Percentiles rank a stretch among this genome's conserved stretches.
These are phyloP conservation scores for Pleurotus tuoliensis DNA, from an alignment of 768 basidiomycete species.

Conservation along the genomic window DNA sequence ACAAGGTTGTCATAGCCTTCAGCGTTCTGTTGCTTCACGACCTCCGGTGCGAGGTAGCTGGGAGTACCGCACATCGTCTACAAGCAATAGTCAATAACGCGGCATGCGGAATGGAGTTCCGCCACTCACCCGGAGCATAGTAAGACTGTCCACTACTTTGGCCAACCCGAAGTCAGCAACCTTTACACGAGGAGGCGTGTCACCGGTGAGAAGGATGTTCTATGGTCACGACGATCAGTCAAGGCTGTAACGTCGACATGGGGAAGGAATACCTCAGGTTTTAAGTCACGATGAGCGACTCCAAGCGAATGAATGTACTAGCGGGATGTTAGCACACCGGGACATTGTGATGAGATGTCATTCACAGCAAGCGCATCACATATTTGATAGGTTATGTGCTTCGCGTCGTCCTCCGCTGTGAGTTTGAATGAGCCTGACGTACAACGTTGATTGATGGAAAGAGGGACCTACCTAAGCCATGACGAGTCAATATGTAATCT, in stretches of 20 bases:
- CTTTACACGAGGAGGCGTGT: constrained; percentile 70
- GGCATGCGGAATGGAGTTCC: not conserved
- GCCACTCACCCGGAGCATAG: constrained; percentile 63
- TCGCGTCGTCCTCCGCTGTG: constrained; percentile 50
- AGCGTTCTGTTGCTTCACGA: constrained; percentile 61
- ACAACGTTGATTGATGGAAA: not conserved
- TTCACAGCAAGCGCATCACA: constrained; percentile 74
- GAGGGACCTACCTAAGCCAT: constrained; percentile 53
- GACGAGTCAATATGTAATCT: constrained; percentile 63
- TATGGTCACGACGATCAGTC: constrained; percentile 19
- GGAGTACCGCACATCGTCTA: constrained; percentile 98
- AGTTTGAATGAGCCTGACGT: constrained; percentile 5
- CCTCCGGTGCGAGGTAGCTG: constrained; percentile 89
- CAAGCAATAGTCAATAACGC: not conserved
- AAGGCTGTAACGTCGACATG: not conserved
- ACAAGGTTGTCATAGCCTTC: constrained; percentile 85
- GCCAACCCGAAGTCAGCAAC: constrained; percentile 97
- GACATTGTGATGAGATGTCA: not conserved
- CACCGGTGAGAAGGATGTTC: constrained; percentile 81
- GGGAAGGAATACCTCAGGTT: constrained; percentile 63
- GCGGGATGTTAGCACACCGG: too few relatives aligned
- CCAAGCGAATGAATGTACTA: constrained; percentile 70
- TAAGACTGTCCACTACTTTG: constrained; percentile 80
- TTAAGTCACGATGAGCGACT: constrained; percentile 91
- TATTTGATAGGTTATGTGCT: constrained; percentile 77